Base-by-base conservation (phyloP, 2,329 filamentous ascomycete species). In the Colletotrichum eremochloae region DNA sequence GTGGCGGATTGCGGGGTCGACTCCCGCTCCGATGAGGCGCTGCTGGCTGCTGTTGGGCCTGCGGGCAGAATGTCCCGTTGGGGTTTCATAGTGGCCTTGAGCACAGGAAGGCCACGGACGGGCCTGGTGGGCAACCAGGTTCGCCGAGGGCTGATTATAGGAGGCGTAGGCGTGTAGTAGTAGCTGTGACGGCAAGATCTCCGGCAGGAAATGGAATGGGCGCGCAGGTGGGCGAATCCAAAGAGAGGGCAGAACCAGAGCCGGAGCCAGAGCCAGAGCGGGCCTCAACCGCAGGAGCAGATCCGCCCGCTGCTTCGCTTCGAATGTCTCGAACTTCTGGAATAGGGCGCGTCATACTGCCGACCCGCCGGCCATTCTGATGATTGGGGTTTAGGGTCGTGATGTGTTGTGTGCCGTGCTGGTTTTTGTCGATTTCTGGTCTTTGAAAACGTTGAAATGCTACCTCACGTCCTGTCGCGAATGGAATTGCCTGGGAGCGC, bases 11-110 rank as follows among this genome's bases (percentile, higher is more conserved):
- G 69, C 68, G 63, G 68, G 68, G 72, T 74, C 31, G 36, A 58
- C 14, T 64, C 72, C 48, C 55, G 62, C 53, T 66, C 63, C 20
- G 63, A 65, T 5, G 68, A 71, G 29, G 68, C 72, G 20, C 63
- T 58, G 69, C 56, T 67, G 67, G 68, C 56, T 46, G 46, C 53
- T 40, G 62, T 57, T 62, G 64, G 60, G 64, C 64, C 68, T 44
- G 73, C 73, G 14, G 74, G 74, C 48, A 74, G 50, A 42, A 75
- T 65, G 44, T 75, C 74, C 44, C 72, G 74, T 46, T 68, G 66
- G 24, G 74, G 58, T 61, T 75, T 75, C 74, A 75, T 75, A 48
- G 56, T 38, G n/a, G 38, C 65, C 60, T 58, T 50, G 15, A 46
- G 38, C 69, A n/a, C 55, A 24, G 46, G 55, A 58, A 42, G 66